Conservation (phyloP, 176 grass and related monocot genomes). For the Oryza nivara region DNA sequence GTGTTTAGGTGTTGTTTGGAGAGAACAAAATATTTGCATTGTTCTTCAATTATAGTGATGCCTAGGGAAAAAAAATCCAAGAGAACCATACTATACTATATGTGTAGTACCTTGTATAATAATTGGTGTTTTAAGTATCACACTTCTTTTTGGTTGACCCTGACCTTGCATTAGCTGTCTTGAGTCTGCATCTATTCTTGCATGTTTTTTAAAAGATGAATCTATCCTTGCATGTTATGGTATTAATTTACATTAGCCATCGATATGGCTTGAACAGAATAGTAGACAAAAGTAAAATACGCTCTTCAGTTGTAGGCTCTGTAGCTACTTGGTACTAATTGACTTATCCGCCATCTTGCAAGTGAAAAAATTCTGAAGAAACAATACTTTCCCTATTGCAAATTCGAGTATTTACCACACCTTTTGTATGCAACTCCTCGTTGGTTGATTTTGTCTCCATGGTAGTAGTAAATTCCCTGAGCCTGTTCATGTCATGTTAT, state of each 20-base stretch:
- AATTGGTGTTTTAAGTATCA: neutral
- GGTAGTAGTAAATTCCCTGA: neutral
- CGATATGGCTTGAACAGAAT: conserved; percentile 1
- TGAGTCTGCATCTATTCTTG: no score
- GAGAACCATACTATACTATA: neutral
- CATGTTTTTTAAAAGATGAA: no score
- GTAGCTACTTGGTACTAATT: neutral
- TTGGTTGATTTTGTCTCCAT: neutral
- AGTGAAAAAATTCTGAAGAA: neutral
- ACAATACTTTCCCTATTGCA: neutral
- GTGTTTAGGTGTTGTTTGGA: conserved; percentile 14
- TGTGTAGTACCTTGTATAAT: conserved; percentile 31
- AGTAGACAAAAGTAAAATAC: neutral
- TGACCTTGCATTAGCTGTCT: no score
- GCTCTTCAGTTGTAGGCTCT: conserved; percentile 1
- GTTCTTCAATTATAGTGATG: conserved; percentile 34
- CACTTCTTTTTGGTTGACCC: conserved; percentile 9
- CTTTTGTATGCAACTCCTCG: neutral
- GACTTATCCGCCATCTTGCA: neutral
- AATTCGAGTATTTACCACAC: neutral
- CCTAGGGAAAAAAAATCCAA: neutral
- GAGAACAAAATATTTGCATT: conserved; percentile 28
- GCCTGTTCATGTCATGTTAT: neutral
- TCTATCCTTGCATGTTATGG: no score
- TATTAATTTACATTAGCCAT: neutral